phyloP scores from a whole-genome alignment of 2,329 filamentous ascomycete genomes.

The Exophiala sp. region DNA sequence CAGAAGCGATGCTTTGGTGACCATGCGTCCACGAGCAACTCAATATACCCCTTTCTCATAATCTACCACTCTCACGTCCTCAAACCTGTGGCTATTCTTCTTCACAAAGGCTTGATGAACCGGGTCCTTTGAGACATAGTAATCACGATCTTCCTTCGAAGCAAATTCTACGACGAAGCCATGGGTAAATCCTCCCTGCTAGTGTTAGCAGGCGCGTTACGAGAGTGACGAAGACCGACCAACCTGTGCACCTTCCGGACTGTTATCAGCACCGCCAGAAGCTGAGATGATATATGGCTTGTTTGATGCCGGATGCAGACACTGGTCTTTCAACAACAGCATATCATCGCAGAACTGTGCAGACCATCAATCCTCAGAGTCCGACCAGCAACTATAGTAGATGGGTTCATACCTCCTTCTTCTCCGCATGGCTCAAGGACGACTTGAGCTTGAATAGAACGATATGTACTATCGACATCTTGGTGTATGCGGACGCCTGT shows the following conservation, averaged over 20 bases:
- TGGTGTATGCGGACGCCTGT: slow-evolving; percentile 16
- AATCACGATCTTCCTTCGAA: slow-evolving; percentile 57
- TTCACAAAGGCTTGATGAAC: slow-evolving; percentile 57
- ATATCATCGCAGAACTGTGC: slow-evolving; percentile 52
- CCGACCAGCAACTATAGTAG: background rate
- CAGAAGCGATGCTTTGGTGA: background rate
- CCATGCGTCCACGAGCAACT: background rate
- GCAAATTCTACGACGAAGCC: slow-evolving; percentile 64
- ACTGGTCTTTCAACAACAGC: slow-evolving; percentile 52
- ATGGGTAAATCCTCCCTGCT: slow-evolving; percentile 59
- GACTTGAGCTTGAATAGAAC: slow-evolving; percentile 63
- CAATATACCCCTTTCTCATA: slow-evolving; percentile 52
- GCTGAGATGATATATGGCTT: slow-evolving; percentile 56
- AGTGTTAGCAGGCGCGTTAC: background rate
- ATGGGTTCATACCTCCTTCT: slow-evolving; percentile 49
- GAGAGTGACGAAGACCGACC: slow-evolving; percentile 1
- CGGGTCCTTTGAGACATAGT: slow-evolving; percentile 62
- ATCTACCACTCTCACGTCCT: slow-evolving; percentile 55
- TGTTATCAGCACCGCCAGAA: slow-evolving; percentile 57
- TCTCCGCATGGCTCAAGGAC: slow-evolving; percentile 42
- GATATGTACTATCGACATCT: slow-evolving; percentile 62
- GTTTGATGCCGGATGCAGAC: slow-evolving; percentile 54
- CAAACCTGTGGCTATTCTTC: slow-evolving; percentile 37
- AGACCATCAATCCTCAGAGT: background rate
- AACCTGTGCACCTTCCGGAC: slow-evolving; percentile 56